Evolutionary conservation across 352 stramenopile genomes (phyloP).

Genomic region (Phytophthora lateralis): DNA sequence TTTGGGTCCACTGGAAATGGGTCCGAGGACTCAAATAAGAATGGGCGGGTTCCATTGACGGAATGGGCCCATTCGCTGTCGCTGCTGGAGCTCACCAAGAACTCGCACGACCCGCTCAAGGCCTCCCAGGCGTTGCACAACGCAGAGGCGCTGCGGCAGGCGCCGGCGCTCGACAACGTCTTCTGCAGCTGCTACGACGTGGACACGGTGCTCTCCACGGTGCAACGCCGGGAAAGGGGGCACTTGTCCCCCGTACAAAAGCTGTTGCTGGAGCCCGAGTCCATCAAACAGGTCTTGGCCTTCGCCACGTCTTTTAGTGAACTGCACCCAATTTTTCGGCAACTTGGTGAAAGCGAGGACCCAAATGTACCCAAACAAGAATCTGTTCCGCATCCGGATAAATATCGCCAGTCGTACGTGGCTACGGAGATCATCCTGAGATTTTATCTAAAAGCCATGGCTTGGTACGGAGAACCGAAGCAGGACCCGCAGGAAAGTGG

Average conservation of each 20-base stretch:
- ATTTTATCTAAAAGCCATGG: conserved; percentile 78
- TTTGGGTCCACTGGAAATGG: conserved; percentile 12
- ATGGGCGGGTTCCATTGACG: background rate
- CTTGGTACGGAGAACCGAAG: conserved; percentile 70
- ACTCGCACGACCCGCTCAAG: conserved; percentile 58
- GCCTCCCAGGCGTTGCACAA: conserved; percentile 78
- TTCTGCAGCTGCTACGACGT: conserved; percentile 82
- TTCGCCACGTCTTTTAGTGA: conserved; percentile 53
- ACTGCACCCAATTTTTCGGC: background rate
- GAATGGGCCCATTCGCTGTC: conserved; percentile 39
- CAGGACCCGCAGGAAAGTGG: conserved; percentile 9
- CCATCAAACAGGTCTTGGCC: conserved; percentile 64
- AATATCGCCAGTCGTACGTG: conserved; percentile 60
- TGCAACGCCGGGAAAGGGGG: conserved; percentile 62
- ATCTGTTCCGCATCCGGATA: conserved; percentile 32
- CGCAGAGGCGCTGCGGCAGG: conserved; percentile 65
- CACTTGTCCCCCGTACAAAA: conserved; percentile 71
- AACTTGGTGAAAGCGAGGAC: conserved; percentile 16
- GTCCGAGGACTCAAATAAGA: conserved; percentile 2
- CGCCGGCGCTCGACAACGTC: conserved; percentile 65
- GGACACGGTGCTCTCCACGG: conserved; percentile 63
- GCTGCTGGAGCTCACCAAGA: conserved; percentile 37
- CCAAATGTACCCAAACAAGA: conserved; percentile 27
- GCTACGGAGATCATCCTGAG: conserved; percentile 76
- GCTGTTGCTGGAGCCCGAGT: conserved; percentile 64